These are phyloP conservation scores for Talaromyces sp. DNA, from an alignment of 2,329 filamentous ascomycete species.

Conservation along the genomic window DNA sequence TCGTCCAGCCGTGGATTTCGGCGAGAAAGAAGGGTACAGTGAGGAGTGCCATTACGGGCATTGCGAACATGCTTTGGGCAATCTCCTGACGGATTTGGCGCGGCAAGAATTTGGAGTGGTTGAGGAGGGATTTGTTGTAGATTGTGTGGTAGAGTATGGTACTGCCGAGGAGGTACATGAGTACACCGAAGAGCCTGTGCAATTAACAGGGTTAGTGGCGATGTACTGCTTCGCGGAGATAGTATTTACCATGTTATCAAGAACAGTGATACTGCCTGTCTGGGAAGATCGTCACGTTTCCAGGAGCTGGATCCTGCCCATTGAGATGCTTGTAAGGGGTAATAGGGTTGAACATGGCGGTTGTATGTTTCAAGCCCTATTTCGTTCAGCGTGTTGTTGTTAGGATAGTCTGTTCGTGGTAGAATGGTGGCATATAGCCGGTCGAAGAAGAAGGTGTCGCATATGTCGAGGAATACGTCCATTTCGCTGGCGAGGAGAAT, in stretches of 20 bases:
- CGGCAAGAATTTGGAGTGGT: slow-evolving; percentile 81
- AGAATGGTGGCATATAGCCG: slow-evolving; percentile 21
- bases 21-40: slow-evolving; percentile 70
- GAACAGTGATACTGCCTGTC: slow-evolving; percentile 30
- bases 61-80: slow-evolving; percentile 62
- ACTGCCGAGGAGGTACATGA: background rate
- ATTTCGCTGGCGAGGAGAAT: slow-evolving; percentile 6
- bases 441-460: slow-evolving; percentile 24
- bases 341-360: slow-evolving; percentile 27
- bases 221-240: background rate
- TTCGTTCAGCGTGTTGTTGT: background rate
- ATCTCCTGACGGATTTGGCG: slow-evolving; percentile 80
- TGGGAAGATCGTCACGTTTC: slow-evolving; percentile 28
- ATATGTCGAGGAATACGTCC: slow-evolving; percentile 23
- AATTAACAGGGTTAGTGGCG: background rate
- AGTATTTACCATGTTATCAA: slow-evolving; percentile 27
- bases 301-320: slow-evolving; percentile 28
- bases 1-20: slow-evolving; percentile 72
- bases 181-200: slow-evolving; percentile 20
- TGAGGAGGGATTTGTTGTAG: slow-evolving; percentile 75
- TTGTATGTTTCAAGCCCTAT: slow-evolving; percentile 19
- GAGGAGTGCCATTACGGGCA: slow-evolving; percentile 71
- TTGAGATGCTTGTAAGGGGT: slow-evolving; percentile 25
- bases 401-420: background rate
- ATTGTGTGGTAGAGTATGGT: slow-evolving; percentile 69